Conservation (phyloP, 163 green algal genomes). For the Scenedesmus sp. region DNA sequence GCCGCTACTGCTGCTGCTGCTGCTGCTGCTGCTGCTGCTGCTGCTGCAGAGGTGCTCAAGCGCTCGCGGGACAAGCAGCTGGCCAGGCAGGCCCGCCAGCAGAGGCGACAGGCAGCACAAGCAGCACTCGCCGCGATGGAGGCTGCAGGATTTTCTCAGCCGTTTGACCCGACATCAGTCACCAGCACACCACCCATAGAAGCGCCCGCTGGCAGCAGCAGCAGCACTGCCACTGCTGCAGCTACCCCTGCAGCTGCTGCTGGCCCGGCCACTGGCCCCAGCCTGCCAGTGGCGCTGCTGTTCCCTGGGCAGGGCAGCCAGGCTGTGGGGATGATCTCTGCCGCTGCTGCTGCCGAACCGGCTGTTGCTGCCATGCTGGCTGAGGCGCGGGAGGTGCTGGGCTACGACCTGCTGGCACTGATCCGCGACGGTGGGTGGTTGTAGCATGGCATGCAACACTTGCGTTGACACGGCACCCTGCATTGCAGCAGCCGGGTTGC, state of each 20-base stretch:
- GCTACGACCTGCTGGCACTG: constrained; percentile 92
- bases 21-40: constrained; percentile 2
- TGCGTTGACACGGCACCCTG: too few species aligned
- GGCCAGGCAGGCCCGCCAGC: not conserved
- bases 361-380: constrained; percentile 89
- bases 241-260: constrained; percentile 6
- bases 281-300: constrained; percentile 18
- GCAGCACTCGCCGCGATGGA: constrained; percentile 23
- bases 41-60: constrained; percentile 56
- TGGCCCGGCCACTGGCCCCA: not conserved
- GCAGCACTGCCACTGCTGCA: not conserved
- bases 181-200: not conserved
- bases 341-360: constrained; percentile 74
- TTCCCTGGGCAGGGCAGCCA: constrained; percentile 87
- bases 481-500: constrained; percentile 83
- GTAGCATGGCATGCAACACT: not conserved
- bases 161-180: not conserved
- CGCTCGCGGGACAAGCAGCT: constrained; percentile 49
- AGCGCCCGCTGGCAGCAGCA: not conserved
- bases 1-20: not conserved
- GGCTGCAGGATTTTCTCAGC: constrained; percentile 12
- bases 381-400: constrained; percentile 83
- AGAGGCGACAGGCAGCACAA: not conserved
- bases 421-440: constrained; percentile 79
- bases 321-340: constrained; percentile 93